Evolutionary conservation across 2,329 filamentous ascomycete species (phyloP).

Genomic region (Ramularia collo-cygni): DNA sequence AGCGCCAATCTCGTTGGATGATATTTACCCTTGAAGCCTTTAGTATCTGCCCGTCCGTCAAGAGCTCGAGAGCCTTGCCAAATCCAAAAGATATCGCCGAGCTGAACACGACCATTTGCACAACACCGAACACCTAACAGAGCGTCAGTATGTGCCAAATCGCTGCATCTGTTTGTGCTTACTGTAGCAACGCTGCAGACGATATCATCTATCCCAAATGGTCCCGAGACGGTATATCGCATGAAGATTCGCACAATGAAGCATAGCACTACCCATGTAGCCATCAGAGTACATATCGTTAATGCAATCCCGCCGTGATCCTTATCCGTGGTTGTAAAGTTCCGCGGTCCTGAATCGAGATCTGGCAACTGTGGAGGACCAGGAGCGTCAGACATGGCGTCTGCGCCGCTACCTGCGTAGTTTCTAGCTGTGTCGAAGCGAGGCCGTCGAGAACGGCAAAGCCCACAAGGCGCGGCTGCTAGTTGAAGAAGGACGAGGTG

Average conservation of each 20-base stretch:
- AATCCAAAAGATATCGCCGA: constrained; percentile 18
- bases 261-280: constrained; percentile 20
- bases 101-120: constrained; percentile 17
- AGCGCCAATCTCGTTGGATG: too few relatives aligned
- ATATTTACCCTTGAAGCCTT: constrained; percentile 15
- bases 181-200: constrained; percentile 20
- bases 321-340: constrained; percentile 18
- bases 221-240: constrained; percentile 18
- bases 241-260: constrained; percentile 21
- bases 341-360: constrained; percentile 16
- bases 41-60: constrained; percentile 11
- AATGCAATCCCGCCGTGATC: constrained; percentile 23
- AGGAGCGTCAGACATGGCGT: constrained; percentile 10
- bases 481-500: background rate
- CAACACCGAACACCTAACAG: constrained; percentile 16
- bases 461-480: too few relatives aligned
- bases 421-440: background rate
- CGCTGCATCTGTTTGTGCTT: too few relatives aligned
- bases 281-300: constrained; percentile 20
- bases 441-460: constrained; percentile 3
- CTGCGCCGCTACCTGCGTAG: constrained; percentile 4
- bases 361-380: constrained; percentile 12
- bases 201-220: constrained; percentile 20
- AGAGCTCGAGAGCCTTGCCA: constrained; percentile 16
- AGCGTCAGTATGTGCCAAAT: background rate